Evolutionary conservation across 805 yeast species (phyloP).

Genomic region (Sugiyamaella valdiviana): DNA sequence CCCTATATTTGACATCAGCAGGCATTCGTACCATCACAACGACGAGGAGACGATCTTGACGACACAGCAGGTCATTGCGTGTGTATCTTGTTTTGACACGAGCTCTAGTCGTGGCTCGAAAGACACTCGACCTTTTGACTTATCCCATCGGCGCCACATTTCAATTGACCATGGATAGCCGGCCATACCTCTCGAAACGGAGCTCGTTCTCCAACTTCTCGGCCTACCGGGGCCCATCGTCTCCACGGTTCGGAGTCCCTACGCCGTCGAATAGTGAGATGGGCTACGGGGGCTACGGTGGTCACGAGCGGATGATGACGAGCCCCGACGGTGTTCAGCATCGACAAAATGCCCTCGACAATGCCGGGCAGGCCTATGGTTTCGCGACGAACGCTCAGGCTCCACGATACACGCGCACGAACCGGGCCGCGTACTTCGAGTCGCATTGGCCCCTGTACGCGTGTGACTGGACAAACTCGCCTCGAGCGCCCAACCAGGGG

Average conservation of each 20-base stretch:
- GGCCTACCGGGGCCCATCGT: constrained; percentile 15
- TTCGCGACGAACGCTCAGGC: constrained; percentile 7
- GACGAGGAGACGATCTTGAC: background rate
- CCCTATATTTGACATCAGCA: background rate
- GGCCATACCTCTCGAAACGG: constrained; percentile 25
- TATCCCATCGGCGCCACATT: too few species aligned
- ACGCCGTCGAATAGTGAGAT: background rate
- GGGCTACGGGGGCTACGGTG: background rate
- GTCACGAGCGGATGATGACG: background rate
- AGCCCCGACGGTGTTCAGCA: background rate
- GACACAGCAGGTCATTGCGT: too few species aligned
- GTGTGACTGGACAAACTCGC: constrained; percentile 48
- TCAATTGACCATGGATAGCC: background rate
- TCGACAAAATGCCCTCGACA: background rate
- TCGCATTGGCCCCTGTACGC: constrained; percentile 46
- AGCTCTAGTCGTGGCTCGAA: too few species aligned
- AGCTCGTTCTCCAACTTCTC: constrained; percentile 26
- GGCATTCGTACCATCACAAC: background rate
- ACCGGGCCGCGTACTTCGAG: constrained; percentile 40
- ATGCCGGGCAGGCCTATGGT: background rate
- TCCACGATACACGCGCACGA: constrained; percentile 18
- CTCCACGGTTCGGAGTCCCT: constrained; percentile 8
- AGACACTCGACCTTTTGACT: too few species aligned
- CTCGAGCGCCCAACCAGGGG: constrained; percentile 18
- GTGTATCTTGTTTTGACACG: too few species aligned